Base-by-base conservation (phyloP, 345 rosid species). In the Salix udensis region DNA sequence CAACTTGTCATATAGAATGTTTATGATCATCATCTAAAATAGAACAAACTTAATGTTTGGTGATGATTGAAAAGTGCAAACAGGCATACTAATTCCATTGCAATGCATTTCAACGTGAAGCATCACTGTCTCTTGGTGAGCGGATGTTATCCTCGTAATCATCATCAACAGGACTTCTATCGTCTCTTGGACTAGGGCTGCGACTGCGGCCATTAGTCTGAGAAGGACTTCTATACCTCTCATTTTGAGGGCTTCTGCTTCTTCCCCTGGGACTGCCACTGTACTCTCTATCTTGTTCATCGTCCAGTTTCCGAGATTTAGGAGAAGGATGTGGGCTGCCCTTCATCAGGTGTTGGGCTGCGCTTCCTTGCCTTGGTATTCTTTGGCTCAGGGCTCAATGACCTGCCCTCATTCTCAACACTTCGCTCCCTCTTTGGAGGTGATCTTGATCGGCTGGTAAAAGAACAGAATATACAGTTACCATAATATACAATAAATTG, bases 361-460 rank as follows among this genome's bases (percentile, higher is more conserved):
- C 82, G 89, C 76, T 80, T 88, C 79, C 89, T 88, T 66, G 90
- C 87, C 83, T 78, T 88, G 30, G 91, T 66, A 69, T 66, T 74
- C 81, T 66, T 81, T 44, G 78, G 81, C 65, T 74, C 84, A 42
- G 67, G 84, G 73, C 81, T 82, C 65, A 74, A 13, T 13, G 84
- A 81, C 71, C 84, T 81, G 44, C 65, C 68, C 19, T 79, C 83
- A 48, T 48, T 68, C 13, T 86, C 97, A 73, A 86, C 58, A 74
- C 89, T 90, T 44, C 85, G 70, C 58, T 88, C 94, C 64, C 92
- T 88, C 87, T 83, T 91, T 60, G 80, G 88, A 0, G 94, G 91
- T 3, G 98, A 92, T 64, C 89, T 83, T 28, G 97, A 94, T 40
- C 91, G 90, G 71, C 97, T 92, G 80, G 36, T 68, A 44, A 58